A percentile compares a stretch with the other conserved stretches of the same genome.
phyloP scores from a whole-genome alignment of 352 stramenopile species.

The Globisporangium takayamanum region DNA sequence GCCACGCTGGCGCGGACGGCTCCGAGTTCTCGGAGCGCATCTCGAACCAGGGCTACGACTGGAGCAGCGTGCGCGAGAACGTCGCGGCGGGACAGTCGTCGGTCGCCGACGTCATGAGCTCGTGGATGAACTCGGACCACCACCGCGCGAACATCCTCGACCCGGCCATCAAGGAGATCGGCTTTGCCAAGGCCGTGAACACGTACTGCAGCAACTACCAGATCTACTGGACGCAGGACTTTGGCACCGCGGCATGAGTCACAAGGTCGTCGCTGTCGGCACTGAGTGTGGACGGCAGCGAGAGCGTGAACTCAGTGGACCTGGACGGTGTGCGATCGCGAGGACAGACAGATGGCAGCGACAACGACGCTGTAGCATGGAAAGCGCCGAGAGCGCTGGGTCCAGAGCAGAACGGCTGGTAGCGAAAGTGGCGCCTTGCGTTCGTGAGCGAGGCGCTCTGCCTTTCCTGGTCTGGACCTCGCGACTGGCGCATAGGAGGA shows the following conservation, averaged over 20 bases:
- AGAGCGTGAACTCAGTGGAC: no score
- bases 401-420: no score
- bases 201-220: slow-evolving; percentile 8
- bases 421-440: no score
- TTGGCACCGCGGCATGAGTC: slow-evolving; percentile 2
- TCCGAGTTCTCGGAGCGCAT: slow-evolving; percentile 34
- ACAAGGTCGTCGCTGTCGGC: no score
- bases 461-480: no score
- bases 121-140: slow-evolving; percentile 34
- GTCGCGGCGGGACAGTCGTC: slow-evolving; percentile 30
- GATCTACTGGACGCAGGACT: slow-evolving; percentile 17
- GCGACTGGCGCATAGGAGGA: no score
- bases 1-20: slow-evolving; percentile 32
- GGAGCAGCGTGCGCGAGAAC: slow-evolving; percentile 37
- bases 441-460: no score
- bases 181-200: slow-evolving; percentile 11
- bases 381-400: no score
- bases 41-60: slow-evolving; percentile 30
- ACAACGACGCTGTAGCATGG: no score
- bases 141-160: slow-evolving; percentile 44
- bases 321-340: no score
- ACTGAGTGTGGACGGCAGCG: no score
- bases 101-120: slow-evolving; percentile 32
- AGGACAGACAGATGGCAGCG: no score
- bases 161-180: slow-evolving; percentile 2